Percentiles rank a stretch among this genome's conserved stretches.
Conservation (phyloP, 495 filamentous ascomycete species). For the Cairneyella variabilis region DNA sequence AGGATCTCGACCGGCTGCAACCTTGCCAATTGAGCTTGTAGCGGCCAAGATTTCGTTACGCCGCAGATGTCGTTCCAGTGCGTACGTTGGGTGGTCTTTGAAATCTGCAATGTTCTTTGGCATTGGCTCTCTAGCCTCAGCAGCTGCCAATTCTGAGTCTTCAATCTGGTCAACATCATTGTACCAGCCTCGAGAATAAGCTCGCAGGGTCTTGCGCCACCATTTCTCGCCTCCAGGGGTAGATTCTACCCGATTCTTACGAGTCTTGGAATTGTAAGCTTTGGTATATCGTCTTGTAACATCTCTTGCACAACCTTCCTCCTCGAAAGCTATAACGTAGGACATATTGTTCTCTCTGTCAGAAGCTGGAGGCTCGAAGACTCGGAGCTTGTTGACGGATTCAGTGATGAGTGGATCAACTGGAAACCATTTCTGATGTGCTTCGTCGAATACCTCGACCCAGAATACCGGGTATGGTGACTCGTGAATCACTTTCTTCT, state of each 20-base stretch:
- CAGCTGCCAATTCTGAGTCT: slow-evolving; percentile 64
- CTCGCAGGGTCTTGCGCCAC: slow-evolving; percentile 60
- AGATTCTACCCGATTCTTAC: slow-evolving; percentile 68
- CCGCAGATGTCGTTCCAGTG: slow-evolving; percentile 82
- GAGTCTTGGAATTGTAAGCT: slow-evolving; percentile 84
- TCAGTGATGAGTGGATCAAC: slow-evolving; percentile 81
- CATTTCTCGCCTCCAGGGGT: slow-evolving; percentile 65
- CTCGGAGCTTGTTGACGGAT: slow-evolving; percentile 64
- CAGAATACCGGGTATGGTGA: slow-evolving; percentile 83
- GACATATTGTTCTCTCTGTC: slow-evolving; percentile 68
- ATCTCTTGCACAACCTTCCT: slow-evolving; percentile 67
- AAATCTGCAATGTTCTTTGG: slow-evolving; percentile 87
- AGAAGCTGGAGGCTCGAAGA: slow-evolving; percentile 74
- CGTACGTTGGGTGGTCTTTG: slow-evolving; percentile 88
- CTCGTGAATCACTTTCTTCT: slow-evolving; percentile 42
- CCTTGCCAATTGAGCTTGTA: slow-evolving; percentile 68
- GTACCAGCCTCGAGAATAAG: slow-evolving; percentile 52
- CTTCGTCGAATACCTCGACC: slow-evolving; percentile 85
- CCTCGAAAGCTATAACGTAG: slow-evolving; percentile 84
- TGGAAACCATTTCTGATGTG: slow-evolving; percentile 84
- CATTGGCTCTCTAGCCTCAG: slow-evolving; percentile 77
- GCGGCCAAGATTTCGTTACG: slow-evolving; percentile 72
- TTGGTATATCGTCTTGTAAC: slow-evolving; percentile 78
- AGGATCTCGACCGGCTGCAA: slow-evolving; percentile 59
- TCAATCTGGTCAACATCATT: slow-evolving; percentile 80